Conservation (phyloP, 1,139 yeast species). For the Pichia sp. region DNA sequence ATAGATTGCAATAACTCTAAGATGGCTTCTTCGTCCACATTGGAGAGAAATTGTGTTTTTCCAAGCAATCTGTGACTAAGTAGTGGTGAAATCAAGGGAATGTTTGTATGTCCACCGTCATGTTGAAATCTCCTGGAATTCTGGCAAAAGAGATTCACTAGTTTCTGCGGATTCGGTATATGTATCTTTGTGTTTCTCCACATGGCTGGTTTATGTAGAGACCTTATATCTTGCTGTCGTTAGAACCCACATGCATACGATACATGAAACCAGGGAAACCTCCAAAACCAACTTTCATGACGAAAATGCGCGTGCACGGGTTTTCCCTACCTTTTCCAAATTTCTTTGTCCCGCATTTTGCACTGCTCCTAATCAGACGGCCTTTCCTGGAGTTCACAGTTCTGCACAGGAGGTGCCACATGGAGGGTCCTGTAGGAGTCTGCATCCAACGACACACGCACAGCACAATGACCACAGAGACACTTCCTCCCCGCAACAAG, state of each 20-base stretch:
- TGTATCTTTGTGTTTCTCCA: background rate
- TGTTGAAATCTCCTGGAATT: background rate
- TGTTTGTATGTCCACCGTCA: background rate
- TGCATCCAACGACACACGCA: too few relatives aligned
- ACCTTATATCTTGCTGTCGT: too few relatives aligned
- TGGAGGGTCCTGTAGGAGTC: too few relatives aligned
- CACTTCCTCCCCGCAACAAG: slow-evolving; percentile 47
- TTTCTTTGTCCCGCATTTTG: too few relatives aligned
- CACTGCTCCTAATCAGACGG: too few relatives aligned
- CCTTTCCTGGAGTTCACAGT: too few relatives aligned
- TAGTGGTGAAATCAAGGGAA: slow-evolving; percentile 15
- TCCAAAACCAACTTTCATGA: too few relatives aligned
- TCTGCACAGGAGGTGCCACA: too few relatives aligned
- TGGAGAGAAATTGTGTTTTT: slow-evolving; percentile 12
- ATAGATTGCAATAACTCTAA: slow-evolving; percentile 21
- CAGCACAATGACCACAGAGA: slow-evolving; percentile 34
- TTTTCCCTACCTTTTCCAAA: too few relatives aligned
- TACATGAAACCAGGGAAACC: too few relatives aligned
- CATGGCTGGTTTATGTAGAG: too few relatives aligned
- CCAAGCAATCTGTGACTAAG: slow-evolving; percentile 14
- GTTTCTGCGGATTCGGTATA: background rate
- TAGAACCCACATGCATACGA: too few relatives aligned
- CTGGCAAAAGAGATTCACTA: background rate
- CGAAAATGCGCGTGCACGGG: slow-evolving; percentile 4
- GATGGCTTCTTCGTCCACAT: slow-evolving; percentile 21